Conservation (phyloP, 768 basidiomycete genomes). For the Boletus reticuloceps region DNA sequence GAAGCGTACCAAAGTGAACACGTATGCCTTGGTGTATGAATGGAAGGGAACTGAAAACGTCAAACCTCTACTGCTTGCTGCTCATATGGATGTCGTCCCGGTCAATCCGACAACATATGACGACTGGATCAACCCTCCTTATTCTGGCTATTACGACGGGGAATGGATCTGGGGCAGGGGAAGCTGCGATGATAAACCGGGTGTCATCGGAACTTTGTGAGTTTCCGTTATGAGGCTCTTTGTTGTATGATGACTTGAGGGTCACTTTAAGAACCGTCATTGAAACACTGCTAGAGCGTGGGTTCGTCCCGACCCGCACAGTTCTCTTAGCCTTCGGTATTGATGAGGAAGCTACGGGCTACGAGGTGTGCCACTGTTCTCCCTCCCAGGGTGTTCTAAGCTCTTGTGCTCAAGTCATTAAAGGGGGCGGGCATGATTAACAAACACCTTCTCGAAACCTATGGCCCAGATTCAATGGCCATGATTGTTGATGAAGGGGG, state of each 20-base stretch:
- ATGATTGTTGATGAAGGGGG: constrained; percentile 64
- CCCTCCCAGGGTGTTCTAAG: too few species aligned
- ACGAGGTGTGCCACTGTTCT: constrained; percentile 29
- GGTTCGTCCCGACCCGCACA: constrained; percentile 29
- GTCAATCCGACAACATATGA: constrained; percentile 43
- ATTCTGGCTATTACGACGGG: constrained; percentile 46
- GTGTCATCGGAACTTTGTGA: constrained; percentile 35
- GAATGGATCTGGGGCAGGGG: constrained; percentile 50
- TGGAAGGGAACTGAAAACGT: constrained; percentile 54
- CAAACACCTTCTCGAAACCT: constrained; percentile 37
- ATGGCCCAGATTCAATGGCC: constrained; percentile 49
- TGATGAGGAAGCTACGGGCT: constrained; percentile 44
- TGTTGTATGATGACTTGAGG: not conserved
- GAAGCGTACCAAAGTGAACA: constrained; percentile 54
- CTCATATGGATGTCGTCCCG: constrained; percentile 53
- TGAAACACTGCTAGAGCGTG: constrained; percentile 26
- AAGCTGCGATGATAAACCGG: constrained; percentile 43
- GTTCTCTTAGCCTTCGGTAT: constrained; percentile 40
- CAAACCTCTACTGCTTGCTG: constrained; percentile 55
- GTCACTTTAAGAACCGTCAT: constrained; percentile 20
- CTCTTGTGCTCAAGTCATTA: not conserved
- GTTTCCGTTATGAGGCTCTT: not conserved
- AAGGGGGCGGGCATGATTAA: constrained; percentile 45
- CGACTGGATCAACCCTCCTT: constrained; percentile 49
- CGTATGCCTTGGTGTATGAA: constrained; percentile 57